Conservation (phyloP, 108 stramenopile genomes). For the Poteriospumella lacustris region DNA sequence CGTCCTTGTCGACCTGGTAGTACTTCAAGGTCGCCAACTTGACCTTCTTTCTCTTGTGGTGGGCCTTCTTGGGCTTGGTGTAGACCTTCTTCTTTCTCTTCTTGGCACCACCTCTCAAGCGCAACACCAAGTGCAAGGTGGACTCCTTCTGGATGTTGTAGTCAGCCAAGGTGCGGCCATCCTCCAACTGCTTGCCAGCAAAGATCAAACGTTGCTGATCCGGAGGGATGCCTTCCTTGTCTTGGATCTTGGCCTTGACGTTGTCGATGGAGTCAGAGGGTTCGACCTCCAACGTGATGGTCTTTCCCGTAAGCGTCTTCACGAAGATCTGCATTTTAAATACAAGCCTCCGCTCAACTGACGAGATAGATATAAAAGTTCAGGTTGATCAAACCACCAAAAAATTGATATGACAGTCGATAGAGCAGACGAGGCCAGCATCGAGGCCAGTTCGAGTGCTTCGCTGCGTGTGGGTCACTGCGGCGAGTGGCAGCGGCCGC, state of each 20-base stretch:
- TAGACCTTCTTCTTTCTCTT: slow-evolving; percentile 64
- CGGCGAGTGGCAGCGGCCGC: too few relatives aligned
- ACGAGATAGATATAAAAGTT: too few relatives aligned
- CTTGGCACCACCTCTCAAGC: slow-evolving; percentile 74
- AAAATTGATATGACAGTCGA: too few relatives aligned
- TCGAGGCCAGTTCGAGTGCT: too few relatives aligned
- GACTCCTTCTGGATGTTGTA: slow-evolving; percentile 94
- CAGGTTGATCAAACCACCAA: too few relatives aligned
- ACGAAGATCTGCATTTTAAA: slow-evolving; percentile 57
- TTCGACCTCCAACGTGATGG: slow-evolving; percentile 97
- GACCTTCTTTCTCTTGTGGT: slow-evolving; percentile 83
- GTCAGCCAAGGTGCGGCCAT: slow-evolving; percentile 80
- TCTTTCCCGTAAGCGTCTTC: slow-evolving; percentile 93
- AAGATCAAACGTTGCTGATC: slow-evolving; percentile 93
- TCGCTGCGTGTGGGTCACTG: too few relatives aligned
- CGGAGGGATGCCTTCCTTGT: slow-evolving; percentile 97
- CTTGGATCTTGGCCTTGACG: slow-evolving; percentile 98
- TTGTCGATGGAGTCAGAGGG: slow-evolving; percentile 96
- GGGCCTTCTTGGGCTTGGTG: slow-evolving; percentile 99
- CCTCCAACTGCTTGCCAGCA: slow-evolving; percentile 88
- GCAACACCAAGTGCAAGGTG: slow-evolving; percentile 89
- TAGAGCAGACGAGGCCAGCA: too few relatives aligned
- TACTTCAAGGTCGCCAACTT: slow-evolving; percentile 96
- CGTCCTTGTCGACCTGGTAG: slow-evolving; percentile 93
- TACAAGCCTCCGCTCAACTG: slow-evolving; percentile 1